Evolutionary conservation across 129 eudicot genomes (phyloP).

Genomic region (Deinandra increscens): DNA sequence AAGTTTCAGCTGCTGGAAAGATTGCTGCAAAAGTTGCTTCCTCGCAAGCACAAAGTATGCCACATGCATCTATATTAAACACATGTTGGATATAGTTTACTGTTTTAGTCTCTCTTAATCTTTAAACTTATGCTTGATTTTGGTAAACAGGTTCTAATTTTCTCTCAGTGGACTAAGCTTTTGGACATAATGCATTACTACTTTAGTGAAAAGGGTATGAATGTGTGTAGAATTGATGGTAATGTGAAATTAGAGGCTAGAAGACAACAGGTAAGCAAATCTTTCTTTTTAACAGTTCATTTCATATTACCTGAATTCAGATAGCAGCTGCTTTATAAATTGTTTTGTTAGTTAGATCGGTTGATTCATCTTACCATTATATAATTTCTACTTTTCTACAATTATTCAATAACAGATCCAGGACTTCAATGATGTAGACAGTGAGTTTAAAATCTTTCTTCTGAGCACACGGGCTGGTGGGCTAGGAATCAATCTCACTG

Average conservation of each 20-base stretch:
- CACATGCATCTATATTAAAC: background rate
- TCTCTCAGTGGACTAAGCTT: constrained; percentile 93
- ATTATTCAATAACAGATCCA: constrained; percentile 50
- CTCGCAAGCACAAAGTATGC: constrained; percentile 78
- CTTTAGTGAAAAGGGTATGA: constrained; percentile 64
- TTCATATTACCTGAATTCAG: background rate
- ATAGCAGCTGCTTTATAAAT: background rate
- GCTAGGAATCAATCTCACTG: constrained; percentile 90
- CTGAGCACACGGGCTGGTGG: constrained; percentile 99
- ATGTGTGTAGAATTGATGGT: constrained; percentile 96
- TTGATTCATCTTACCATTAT: background rate
- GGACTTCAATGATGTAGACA: constrained; percentile 75
- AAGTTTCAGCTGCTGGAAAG: constrained; percentile 77
- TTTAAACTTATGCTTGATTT: constrained; percentile 17
- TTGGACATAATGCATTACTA: constrained; percentile 93
- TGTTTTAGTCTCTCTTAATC: constrained; percentile 11
- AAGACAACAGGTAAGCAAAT: constrained; percentile 58
- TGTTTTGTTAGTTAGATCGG: background rate
- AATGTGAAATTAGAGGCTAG: constrained; percentile 75
- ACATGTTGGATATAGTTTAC: background rate
- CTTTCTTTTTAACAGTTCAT: background rate
- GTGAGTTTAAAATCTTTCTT: constrained; percentile 61
- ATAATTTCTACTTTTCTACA: background rate
- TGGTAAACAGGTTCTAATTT: constrained; percentile 71
- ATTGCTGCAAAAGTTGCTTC: constrained; percentile 57